Percentiles rank a stretch among this genome's conserved stretches.
These are phyloP conservation scores for Acacia acuminata DNA, from an alignment of 306 rosid species.

Conservation along the genomic window DNA sequence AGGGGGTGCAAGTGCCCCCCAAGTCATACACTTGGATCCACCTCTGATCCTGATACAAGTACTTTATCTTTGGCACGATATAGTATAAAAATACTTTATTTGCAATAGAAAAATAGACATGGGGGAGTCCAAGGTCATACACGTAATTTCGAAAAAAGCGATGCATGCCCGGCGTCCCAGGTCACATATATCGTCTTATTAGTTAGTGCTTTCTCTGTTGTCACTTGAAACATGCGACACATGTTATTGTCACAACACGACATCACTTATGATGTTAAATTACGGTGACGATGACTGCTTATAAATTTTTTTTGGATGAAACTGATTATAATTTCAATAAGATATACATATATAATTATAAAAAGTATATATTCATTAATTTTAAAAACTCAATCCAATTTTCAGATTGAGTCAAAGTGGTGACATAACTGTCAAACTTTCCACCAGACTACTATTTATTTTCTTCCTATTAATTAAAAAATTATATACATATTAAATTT, in stretches of 20 bases:
- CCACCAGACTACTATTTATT: too few relatives aligned
- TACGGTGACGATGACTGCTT: too few relatives aligned
- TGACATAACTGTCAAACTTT: not conserved
- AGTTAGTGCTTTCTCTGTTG: conserved; percentile 23
- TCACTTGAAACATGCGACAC: not conserved
- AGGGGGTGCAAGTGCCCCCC: too few relatives aligned
- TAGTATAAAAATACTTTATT: not conserved
- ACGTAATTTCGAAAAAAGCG: conserved; percentile 9
- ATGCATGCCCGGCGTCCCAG: not conserved
- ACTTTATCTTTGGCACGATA: not conserved
- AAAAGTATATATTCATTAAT: not conserved
- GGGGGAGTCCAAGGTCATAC: conserved; percentile 8
- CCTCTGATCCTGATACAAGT: too few relatives aligned
- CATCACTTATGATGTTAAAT: not conserved
- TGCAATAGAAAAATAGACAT: not conserved
- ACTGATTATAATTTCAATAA: too few relatives aligned
- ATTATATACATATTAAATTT: too few relatives aligned
- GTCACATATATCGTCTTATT: conserved; percentile 26
- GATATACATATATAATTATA: too few relatives aligned
- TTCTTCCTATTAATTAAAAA: too few relatives aligned
- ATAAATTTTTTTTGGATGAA: too few relatives aligned
- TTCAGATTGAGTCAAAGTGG: not conserved
- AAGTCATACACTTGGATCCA: too few relatives aligned
- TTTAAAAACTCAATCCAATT: not conserved
- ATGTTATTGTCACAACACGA: not conserved